phyloP scores from a whole-genome alignment of 2,329 filamentous ascomycete species.

The Ilyonectria mors-panacis region DNA sequence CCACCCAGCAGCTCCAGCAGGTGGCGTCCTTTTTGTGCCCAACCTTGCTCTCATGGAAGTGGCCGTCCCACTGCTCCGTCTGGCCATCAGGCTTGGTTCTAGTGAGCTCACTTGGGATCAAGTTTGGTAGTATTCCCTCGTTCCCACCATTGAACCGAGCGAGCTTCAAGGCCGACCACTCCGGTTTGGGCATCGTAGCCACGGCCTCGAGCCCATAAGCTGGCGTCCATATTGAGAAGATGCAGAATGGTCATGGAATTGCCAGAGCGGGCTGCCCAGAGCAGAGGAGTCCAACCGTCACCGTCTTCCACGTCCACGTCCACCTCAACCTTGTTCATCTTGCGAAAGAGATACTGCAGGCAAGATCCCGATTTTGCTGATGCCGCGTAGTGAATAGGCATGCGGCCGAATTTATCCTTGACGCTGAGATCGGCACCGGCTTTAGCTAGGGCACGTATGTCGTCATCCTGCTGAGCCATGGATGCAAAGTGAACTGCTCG shows the following conservation, averaged over 20 bases:
- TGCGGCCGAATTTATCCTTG: conserved; percentile 2
- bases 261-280: neutral
- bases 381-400: neutral
- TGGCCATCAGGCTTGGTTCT: neutral
- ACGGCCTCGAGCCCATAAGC: neutral
- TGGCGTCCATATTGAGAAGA: neutral
- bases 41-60: neutral
- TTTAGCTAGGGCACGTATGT: neutral
- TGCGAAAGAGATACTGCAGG: neutral
- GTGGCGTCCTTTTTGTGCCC: neutral
- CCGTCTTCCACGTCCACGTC: neutral
- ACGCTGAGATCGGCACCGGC: neutral
- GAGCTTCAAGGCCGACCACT: conserved; percentile 2
- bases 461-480: neutral
- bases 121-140: neutral
- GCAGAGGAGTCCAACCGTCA: neutral
- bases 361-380: neutral
- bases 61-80: neutral
- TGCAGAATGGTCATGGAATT: neutral
- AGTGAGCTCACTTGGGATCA: neutral
- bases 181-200: neutral
- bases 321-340: neutral
- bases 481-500: neutral
- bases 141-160: neutral
- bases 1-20: neutral